Conservation (phyloP, 495 filamentous ascomycete species). For the Margaritispora aquatica region DNA sequence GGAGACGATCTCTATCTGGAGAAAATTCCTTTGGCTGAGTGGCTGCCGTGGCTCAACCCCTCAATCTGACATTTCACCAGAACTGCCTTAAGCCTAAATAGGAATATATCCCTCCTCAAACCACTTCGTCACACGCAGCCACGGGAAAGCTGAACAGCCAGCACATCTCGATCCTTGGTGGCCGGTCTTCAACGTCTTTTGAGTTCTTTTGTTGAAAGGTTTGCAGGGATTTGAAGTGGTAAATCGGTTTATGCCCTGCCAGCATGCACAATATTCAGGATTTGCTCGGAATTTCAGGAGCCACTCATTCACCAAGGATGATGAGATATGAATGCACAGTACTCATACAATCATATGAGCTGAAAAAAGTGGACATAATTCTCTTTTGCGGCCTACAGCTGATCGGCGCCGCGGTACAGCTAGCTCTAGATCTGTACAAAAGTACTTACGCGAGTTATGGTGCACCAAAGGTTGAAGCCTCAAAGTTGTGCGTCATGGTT, state of each 20-base stretch:
- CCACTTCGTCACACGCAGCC: background rate
- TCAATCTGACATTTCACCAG: background rate
- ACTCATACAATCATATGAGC: too few relatives aligned
- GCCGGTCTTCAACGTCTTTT: background rate
- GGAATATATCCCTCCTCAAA: background rate
- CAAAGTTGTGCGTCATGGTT: constrained; percentile 15
- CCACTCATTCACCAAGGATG: too few relatives aligned
- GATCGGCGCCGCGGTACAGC: too few relatives aligned
- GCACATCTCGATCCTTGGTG: constrained; percentile 8
- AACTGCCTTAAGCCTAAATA: background rate
- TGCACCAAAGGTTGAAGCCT: background rate
- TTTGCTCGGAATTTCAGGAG: too few relatives aligned
- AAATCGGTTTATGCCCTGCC: background rate
- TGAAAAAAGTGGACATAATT: too few relatives aligned
- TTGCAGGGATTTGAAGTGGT: background rate
- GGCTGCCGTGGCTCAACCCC: background rate
- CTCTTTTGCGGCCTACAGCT: too few relatives aligned
- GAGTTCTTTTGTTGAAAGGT: background rate
- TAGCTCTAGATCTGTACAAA: too few relatives aligned
- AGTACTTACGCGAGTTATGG: background rate
- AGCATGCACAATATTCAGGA: too few relatives aligned
- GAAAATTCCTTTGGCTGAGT: constrained; percentile 10
- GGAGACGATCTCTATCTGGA: constrained; percentile 3
- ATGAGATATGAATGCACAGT: too few relatives aligned
- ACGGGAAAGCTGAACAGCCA: constrained; percentile 3